Base-by-base conservation (phyloP, 225 moss, liverwort and hornwort species). In the Thuidium tamariscinum region DNA sequence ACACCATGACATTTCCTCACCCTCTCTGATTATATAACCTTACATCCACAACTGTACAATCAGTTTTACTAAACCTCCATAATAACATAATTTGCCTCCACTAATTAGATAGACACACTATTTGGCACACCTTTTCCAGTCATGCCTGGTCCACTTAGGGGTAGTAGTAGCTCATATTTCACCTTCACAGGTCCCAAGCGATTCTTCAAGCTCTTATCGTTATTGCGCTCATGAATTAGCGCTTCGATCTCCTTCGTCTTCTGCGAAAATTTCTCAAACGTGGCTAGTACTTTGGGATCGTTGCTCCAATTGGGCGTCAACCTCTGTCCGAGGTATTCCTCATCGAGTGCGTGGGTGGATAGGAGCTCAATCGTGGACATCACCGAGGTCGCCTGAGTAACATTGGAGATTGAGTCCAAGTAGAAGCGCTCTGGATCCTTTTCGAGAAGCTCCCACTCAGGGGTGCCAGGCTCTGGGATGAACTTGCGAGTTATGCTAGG, bases 361-460 rank as follows among this genome's bases (percentile, higher is more conserved):
- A 97, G 91, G 30, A 97, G 72, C 89, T 96, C 94, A 29, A 95
- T 82, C 8, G 93, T 87, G 49, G 94, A 56, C 94, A 97, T 93
- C 34, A 92, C 79, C 14, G 83, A 41, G 10, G 92, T 83, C 7
- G 95, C 84, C 46, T 92, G 88, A 17, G 73, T 42, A 18, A 82
- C 4, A 66, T 84, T 89, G 39, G 94, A 70, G 79, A 93, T 30
- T 18, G 91, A 76, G 25, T 91, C 86, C 37, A 97, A 82, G 62
- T 91, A 87, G 64, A 92, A 97, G 64, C 85, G 92, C 80, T 93
- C 94, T 0, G 94, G 90, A 16, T 90, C 37, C 15, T 62, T 15
- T 7, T 87, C n/a, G 14, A 97, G 88, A 19, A 83, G 39, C 9
- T 87, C 59, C 88, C 92, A 95, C 11, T 94, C 94, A 4, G 59